These are phyloP conservation scores for Apiotrichum siamense DNA, from an alignment of 1,284 basidiomycete genomes.

Conservation along the genomic window DNA sequence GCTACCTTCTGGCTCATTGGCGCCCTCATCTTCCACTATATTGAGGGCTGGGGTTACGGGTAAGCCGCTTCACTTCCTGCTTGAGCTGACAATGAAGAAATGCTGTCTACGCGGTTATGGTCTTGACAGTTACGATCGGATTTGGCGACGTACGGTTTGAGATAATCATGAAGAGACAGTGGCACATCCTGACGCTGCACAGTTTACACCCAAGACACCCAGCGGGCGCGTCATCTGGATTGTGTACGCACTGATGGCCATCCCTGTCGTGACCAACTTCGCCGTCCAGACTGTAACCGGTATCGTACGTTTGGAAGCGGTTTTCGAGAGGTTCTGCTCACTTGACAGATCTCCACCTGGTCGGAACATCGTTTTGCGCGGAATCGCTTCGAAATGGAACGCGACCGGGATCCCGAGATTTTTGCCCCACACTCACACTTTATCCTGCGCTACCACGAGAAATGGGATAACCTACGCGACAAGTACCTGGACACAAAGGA, in stretches of 20 bases:
- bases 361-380: conserved; percentile 13
- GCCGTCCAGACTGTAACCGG: conserved; percentile 48
- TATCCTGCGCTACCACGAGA: conserved; percentile 29
- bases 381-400: conserved; percentile 11
- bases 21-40: conserved; percentile 37
- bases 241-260: conserved; percentile 47
- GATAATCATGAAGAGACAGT: no score
- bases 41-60: conserved; percentile 46
- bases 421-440: conserved; percentile 43
- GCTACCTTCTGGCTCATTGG: conserved; percentile 45
- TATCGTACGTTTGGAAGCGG: conserved; percentile 29
- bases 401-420: conserved; percentile 25
- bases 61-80: conserved; percentile 9
- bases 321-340: not conserved
- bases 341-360: conserved; percentile 14
- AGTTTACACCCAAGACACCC: conserved; percentile 31
- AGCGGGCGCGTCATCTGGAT: conserved; percentile 45
- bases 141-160: no score
- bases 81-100: conserved; percentile 20
- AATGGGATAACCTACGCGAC: conserved; percentile 25
- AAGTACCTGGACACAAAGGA: conserved; percentile 4
- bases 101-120: conserved; percentile 31
- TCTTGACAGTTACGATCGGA: conserved; percentile 44
- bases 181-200: no score
- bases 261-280: conserved; percentile 50